These are phyloP conservation scores for Allodekkera sacchari DNA, from an alignment of 805 yeast species.

Conservation along the genomic window DNA sequence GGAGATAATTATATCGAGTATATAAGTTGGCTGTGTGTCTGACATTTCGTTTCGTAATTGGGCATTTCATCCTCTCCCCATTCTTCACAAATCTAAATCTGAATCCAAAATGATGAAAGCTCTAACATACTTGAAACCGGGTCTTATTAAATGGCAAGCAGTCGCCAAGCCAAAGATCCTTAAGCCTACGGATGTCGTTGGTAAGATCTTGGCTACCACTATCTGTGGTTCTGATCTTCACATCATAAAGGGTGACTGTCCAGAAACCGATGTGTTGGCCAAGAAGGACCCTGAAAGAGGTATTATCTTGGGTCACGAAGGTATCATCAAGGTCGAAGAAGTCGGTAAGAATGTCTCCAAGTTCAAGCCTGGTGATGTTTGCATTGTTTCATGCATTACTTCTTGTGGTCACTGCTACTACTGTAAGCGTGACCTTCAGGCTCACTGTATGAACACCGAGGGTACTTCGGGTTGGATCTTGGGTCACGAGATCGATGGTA, in stretches of 20 bases:
- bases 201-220: constrained; percentile 49
- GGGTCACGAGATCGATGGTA: constrained; percentile 57
- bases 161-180: constrained; percentile 36
- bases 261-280: constrained; percentile 36
- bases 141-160: constrained; percentile 27
- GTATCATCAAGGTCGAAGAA: constrained; percentile 43
- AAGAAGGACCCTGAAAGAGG: constrained; percentile 14
- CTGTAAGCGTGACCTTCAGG: constrained; percentile 45
- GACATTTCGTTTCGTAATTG: neutral
- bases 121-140: constrained; percentile 36
- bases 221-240: constrained; percentile 62
- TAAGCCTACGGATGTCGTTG: constrained; percentile 46
- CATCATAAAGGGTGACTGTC: constrained; percentile 53
- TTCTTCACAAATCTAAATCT: neutral
- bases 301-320: constrained; percentile 52
- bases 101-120: constrained; percentile 35
- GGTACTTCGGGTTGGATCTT: constrained; percentile 41
- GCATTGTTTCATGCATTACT: constrained; percentile 59
- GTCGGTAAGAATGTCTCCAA: constrained; percentile 40
- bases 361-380: constrained; percentile 49
- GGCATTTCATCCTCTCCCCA: neutral
- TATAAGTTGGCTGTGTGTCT: too few relatives aligned
- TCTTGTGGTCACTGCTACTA: constrained; percentile 54
- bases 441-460: constrained; percentile 42
- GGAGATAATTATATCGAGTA: too few relatives aligned